These are phyloP conservation scores for Mortierella sp. DNA, from an alignment of 371 early-diverging fungal genomes.

Conservation along the genomic window DNA sequence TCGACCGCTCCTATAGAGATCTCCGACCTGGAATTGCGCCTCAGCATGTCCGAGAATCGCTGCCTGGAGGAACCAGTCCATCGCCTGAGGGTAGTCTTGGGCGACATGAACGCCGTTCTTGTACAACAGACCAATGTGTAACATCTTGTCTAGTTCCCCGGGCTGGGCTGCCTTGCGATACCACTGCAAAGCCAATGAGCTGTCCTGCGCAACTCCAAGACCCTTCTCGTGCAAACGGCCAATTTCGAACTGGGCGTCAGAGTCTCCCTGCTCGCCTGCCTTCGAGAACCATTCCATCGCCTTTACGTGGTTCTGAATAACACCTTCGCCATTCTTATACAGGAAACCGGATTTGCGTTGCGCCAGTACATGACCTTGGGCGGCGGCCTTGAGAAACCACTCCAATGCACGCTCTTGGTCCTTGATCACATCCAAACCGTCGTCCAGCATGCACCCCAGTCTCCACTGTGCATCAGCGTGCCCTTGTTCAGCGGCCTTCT, in stretches of 20 bases:
- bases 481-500: slow-evolving; percentile 61
- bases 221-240: slow-evolving; percentile 57
- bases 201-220: slow-evolving; percentile 1
- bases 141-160: no score
- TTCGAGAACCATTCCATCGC: background rate
- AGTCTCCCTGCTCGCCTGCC: background rate
- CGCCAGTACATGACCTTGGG: background rate
- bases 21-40: background rate
- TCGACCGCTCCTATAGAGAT: background rate
- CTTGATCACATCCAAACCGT: background rate
- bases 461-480: slow-evolving; percentile 51
- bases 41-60: background rate
- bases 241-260: slow-evolving; percentile 46
- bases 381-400: background rate
- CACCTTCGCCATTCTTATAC: background rate
- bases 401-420: background rate
- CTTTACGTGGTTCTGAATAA: background rate
- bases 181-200: background rate
- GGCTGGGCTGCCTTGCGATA: no score
- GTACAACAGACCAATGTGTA: no score
- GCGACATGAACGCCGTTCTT: no score
- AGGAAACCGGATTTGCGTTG: background rate
- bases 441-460: background rate
- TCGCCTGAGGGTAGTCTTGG: no score
- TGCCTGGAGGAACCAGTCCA: no score